Conservation (phyloP, 345 rosid genomes). For the Diplotaxis tenuifolia region DNA sequence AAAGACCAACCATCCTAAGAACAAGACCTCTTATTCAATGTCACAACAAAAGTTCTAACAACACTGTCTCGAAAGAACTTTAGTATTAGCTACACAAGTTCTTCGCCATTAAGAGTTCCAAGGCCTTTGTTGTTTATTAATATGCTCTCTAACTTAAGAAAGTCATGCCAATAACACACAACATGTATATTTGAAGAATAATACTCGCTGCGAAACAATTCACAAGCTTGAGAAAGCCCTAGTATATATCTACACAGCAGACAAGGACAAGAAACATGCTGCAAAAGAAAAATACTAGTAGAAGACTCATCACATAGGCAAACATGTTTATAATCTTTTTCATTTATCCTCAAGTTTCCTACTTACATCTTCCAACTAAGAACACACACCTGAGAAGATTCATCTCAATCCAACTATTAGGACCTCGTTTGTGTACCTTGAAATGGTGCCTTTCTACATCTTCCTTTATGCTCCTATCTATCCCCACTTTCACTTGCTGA, state of each 20-base stretch:
- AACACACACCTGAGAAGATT: constrained; percentile 29
- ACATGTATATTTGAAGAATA: constrained; percentile 24
- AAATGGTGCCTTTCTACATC: constrained; percentile 28
- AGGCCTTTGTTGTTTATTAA: constrained; percentile 2
- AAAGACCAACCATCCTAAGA: background rate
- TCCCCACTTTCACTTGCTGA: constrained; percentile 59
- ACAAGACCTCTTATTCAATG: background rate
- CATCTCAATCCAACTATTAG: constrained; percentile 23
- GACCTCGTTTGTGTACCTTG: constrained; percentile 19
- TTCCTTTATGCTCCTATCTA: constrained; percentile 44
- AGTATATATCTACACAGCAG: constrained; percentile 30
- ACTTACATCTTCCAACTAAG: constrained; percentile 24
- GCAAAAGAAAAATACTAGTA: constrained; percentile 2
- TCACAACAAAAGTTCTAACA: background rate
- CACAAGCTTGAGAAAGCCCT: constrained; percentile 22
- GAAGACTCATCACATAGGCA: constrained; percentile 18
- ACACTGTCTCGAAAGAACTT: background rate
- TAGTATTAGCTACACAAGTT: background rate
- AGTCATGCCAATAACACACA: background rate
- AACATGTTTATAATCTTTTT: constrained; percentile 5
- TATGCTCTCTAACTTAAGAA: background rate
- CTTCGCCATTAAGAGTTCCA: constrained; percentile 1
- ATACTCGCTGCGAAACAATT: background rate
- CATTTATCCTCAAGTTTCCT: constrained; percentile 22
- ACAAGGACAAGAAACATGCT: constrained; percentile 17